phyloP scores from a whole-genome alignment of 1,139 yeast genomes.

The Wickerhamomyces sp. region DNA sequence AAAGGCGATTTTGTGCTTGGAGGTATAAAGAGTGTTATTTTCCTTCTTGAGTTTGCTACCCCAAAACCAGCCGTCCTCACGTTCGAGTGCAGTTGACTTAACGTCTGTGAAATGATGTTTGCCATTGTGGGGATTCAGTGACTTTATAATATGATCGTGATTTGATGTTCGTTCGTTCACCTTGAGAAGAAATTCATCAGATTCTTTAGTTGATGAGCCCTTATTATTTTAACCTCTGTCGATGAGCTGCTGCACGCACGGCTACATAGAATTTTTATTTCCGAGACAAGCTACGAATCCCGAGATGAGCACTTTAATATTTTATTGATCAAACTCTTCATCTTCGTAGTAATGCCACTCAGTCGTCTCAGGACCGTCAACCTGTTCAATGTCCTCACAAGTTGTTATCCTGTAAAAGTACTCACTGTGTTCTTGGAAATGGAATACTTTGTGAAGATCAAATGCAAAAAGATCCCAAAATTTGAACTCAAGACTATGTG shows the following conservation, averaged over 20 bases:
- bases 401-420: constrained; percentile 15
- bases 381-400: constrained; percentile 9
- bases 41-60: constrained; percentile 36
- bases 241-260: too few species aligned
- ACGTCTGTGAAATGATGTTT: constrained; percentile 14
- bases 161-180: too few species aligned
- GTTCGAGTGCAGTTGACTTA: constrained; percentile 31
- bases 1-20: constrained; percentile 68
- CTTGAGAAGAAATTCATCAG: too few species aligned
- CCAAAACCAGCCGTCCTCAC: constrained; percentile 35
- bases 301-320: neutral
- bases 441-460: constrained; percentile 11
- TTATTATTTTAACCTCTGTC: too few species aligned
- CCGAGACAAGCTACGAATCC: neutral
- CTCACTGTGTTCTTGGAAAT: constrained; percentile 14
- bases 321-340: neutral
- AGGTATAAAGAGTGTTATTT: constrained; percentile 54
- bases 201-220: too few species aligned
- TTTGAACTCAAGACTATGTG: constrained; percentile 12
- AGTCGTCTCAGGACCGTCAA: neutral
- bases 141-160: too few species aligned
- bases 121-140: constrained; percentile 4
- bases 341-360: neutral
- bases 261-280: neutral
- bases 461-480: constrained; percentile 16